These are phyloP conservation scores for Vitis hybrid DNA, from an alignment of 177 flowering plant species.

Conservation along the genomic window DNA sequence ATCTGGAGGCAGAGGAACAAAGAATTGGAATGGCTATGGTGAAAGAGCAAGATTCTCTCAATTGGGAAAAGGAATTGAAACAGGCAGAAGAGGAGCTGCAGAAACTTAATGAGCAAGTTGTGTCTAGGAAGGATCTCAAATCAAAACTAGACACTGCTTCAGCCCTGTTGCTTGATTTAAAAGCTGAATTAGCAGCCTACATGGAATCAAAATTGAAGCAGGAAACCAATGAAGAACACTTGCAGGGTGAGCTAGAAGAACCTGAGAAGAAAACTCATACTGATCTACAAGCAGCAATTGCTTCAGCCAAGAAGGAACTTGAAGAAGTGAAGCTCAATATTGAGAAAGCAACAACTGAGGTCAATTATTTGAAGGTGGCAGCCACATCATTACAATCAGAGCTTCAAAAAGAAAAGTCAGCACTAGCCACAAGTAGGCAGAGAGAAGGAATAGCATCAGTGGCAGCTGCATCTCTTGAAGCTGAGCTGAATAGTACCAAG, in stretches of 20 bases:
- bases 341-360: conserved; percentile 76
- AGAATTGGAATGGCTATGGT: conserved; percentile 78
- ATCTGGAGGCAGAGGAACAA: conserved; percentile 87
- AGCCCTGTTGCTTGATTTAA: conserved; percentile 51
- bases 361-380: conserved; percentile 60
- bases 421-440: conserved; percentile 61
- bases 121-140: conserved; percentile 56
- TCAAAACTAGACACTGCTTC: conserved; percentile 67
- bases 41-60: conserved; percentile 62
- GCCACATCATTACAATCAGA: conserved; percentile 63
- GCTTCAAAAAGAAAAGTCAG: conserved; percentile 69
- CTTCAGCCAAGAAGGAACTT: conserved; percentile 70
- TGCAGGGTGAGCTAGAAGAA: conserved; percentile 20
- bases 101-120: conserved; percentile 48
- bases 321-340: conserved; percentile 76
- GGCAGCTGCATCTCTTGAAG: conserved; percentile 80
- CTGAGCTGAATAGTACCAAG: conserved; percentile 58
- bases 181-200: conserved; percentile 72
- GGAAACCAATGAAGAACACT: conserved; percentile 30
- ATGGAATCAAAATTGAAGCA: conserved; percentile 67
- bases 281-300: conserved; percentile 51
- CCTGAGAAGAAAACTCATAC: conserved; percentile 35
- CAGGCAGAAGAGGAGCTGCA: conserved; percentile 77
- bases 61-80: conserved; percentile 78
- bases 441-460: conserved; percentile 93